Evolutionary conservation across 73 alveolate genomes (phyloP).

Genomic region (Tetrahymena elliotti): DNA sequence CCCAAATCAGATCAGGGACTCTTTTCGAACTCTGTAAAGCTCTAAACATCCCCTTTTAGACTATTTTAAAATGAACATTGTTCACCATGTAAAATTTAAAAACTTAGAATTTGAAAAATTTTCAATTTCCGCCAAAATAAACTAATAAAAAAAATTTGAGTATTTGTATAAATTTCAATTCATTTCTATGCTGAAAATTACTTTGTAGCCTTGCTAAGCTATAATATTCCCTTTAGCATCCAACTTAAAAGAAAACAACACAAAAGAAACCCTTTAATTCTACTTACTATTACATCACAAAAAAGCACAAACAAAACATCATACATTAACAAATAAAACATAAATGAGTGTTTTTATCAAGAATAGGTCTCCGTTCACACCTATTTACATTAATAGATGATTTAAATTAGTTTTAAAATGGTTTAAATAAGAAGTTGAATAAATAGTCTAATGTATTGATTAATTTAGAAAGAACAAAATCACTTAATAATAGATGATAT

Average conservation of each 20-base stretch:
- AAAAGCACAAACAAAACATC: neutral
- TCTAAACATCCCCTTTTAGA: neutral
- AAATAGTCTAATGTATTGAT: neutral
- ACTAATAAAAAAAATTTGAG: neutral
- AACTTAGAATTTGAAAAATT: neutral
- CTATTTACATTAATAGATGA: neutral
- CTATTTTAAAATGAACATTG: neutral
- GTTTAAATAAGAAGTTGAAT: neutral
- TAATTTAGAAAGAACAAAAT: neutral
- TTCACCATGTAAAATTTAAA: neutral
- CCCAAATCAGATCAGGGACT: neutral
- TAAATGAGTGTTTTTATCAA: neutral
- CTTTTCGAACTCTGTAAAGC: neutral
- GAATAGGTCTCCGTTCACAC: neutral
- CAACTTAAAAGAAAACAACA: neutral
- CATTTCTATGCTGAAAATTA: neutral
- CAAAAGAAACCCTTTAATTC: neutral
- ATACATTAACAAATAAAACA: neutral
- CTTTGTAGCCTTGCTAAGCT: neutral
- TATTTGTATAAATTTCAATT: neutral
- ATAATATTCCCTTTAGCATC: neutral
- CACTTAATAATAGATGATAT: neutral
- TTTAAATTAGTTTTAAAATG: neutral
- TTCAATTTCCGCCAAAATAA: neutral
- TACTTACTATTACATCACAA: neutral